Evolutionary conservation across 805 yeast genomes (phyloP).

Genomic region (Barnettozyma vustinii): DNA sequence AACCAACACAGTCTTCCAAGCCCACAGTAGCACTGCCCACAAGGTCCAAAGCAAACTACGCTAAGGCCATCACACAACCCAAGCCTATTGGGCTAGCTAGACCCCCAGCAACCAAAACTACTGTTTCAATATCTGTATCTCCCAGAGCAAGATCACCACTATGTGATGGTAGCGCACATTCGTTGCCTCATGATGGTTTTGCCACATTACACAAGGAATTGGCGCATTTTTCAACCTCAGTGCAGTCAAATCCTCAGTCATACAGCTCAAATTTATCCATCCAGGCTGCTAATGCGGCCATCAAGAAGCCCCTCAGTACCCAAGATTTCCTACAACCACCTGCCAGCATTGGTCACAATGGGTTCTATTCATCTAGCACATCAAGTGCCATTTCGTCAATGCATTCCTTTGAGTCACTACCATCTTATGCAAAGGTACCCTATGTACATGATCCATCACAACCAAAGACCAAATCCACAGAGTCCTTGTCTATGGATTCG

Average conservation of each 20-base stretch:
- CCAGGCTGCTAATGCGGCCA: constrained; percentile 8
- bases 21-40: not conserved
- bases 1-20: not conserved
- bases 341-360: constrained; percentile 8
- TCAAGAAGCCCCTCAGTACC: not conserved
- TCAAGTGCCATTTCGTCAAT: constrained; percentile 16
- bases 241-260: not conserved
- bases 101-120: not conserved
- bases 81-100: not conserved
- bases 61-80: not conserved
- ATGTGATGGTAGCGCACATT: not conserved
- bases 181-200: not conserved
- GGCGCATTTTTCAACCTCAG: not conserved
- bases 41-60: not conserved
- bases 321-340: constrained; percentile 5
- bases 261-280: constrained; percentile 1
- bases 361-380: constrained; percentile 8
- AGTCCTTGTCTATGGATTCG: not conserved
- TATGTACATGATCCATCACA: constrained; percentile 4
- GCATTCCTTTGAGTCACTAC: constrained; percentile 16
- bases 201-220: not conserved
- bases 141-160: not conserved
- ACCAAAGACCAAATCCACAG: not conserved
- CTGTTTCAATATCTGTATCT: not conserved
- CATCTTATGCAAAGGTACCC: constrained; percentile 13